Base-by-base conservation (phyloP, 1,284 basidiomycete species). In the Xerocomus minutiporus region DNA sequence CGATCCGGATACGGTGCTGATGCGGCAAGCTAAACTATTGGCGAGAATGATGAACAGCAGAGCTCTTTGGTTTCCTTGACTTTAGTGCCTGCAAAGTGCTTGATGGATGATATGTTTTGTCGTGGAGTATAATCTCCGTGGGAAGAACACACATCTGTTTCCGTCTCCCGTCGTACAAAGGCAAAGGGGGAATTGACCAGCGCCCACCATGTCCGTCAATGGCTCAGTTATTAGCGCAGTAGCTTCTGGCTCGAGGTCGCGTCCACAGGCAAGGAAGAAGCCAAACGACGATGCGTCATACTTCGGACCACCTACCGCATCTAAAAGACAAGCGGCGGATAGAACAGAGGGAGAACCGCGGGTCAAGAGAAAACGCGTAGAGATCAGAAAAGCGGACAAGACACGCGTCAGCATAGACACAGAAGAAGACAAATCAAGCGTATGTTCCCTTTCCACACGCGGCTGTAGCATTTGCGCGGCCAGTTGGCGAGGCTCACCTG, bases 311-410 rank as follows among this genome's bases (percentile, higher is more conserved):
- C 71, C 76, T 1, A 58, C 71, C 26, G 73, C 72, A 35, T 66
- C 71, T 13, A 86, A 85, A 61, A 68, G 83, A 58, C 80, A 80
- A 36, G 81, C 83, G 0, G 68, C 59, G n/a, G 83, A 84, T 48
- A 78, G 76, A 61, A 73, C 69, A 39, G 86, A 86, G 4, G 82
- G 83, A 17, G 86, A 88, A 59, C 80, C 82, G 17, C 74, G 86
- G 49, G 73, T 76, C 52, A 89, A 89, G 70, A 72, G 86, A 59
- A 89, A 88, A 69, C 78, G 84, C 57, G 74, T 80, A 35, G 86
- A 84, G 29, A 57, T 46, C 52, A 65, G 61, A 62, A 69, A 56
- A 56, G 58, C 34, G 36, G 59, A 61, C 55, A 72, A 51, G 56
- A 35, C 28, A 28, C 60, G 54, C 48, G 51, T 52, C 45, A 49